Evolutionary conservation across 805 yeast genomes (phyloP), one percentile per base, ranked within the genome.

Genomic region (Phaffomyces thermotolerans): DNA sequence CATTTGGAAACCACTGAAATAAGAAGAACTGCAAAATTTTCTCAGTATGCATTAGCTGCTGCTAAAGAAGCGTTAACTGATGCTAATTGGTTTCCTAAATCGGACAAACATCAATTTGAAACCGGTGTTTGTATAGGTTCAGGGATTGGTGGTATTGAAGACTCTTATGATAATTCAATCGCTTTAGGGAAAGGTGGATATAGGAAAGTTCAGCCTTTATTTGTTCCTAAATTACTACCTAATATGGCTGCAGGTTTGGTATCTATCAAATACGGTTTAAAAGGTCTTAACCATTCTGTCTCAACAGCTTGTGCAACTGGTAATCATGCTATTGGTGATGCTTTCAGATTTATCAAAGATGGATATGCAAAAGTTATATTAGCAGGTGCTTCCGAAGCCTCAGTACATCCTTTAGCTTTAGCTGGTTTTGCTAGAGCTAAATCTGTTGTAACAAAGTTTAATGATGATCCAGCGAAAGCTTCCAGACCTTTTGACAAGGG

Each of bases 251-350:
- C 90, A 1, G 97, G 98, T 3, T 80, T 88, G 47, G 77, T 93
- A 7, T 83, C 96, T 7, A 90, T 93, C 44, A 73, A 77, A 50
- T 77, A 79, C 53, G 84, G 84, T 2, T 66, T 89, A 34, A 68
- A 75, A 53, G 99, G 99, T 0, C 95, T 96, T 2, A 77, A 85
- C 36, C 96, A 90, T 58, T 69, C 95, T 0, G 93, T 80, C 0
- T 76, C 95, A 2, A 89, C 98, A 0, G 99, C 99, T 1, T 93
- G 99, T 68, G 95, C 99, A 4, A 89, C 99, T 0, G 99, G 99
- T 0, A 76, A 84, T 25, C 95, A 93, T 57, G 76, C 96, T 0
- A 81, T 93, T 39, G 98, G 98, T 4, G 99, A 93, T 59, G 97
- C 96, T 0, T 76, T 72, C 52, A 76, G 90, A 54, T 81, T 90